Evolutionary conservation across 345 rosid species (phyloP).

Genomic region (Citrus cavaleriei): DNA sequence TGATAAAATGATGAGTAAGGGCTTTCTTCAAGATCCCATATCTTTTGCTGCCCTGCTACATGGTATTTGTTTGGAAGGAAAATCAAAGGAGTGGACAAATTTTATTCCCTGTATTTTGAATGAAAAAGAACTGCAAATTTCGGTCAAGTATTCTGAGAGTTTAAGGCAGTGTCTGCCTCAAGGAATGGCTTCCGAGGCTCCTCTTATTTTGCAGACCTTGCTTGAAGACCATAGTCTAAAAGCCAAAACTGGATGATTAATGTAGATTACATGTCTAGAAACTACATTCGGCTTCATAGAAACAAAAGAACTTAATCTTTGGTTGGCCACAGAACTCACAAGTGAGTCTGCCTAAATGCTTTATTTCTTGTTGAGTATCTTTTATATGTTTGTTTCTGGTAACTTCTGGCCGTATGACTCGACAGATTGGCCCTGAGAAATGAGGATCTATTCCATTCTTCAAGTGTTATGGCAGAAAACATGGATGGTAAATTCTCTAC

Average conservation of each 20-base stretch:
- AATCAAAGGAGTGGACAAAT: slow-evolving; percentile 52
- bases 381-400: neutral
- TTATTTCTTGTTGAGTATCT: neutral
- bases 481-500: neutral
- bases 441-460: neutral
- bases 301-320: neutral
- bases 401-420: neutral
- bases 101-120: slow-evolving; percentile 34
- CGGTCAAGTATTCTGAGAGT: slow-evolving; percentile 41
- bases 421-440: neutral
- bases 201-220: slow-evolving; percentile 41
- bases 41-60: slow-evolving; percentile 56
- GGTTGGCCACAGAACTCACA: neutral
- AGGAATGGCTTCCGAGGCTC: slow-evolving; percentile 44
- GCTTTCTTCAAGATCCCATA: slow-evolving; percentile 58
- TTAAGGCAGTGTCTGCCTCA: slow-evolving; percentile 39
- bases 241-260: slow-evolving; percentile 15
- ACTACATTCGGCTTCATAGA: neutral
- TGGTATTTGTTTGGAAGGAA: slow-evolving; percentile 59
- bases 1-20: slow-evolving; percentile 51
- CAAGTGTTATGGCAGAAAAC: neutral
- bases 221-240: slow-evolving; percentile 25
- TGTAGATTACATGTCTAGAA: slow-evolving; percentile 4
- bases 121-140: slow-evolving; percentile 42
- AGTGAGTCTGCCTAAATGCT: neutral